Conservation (phyloP, 768 basidiomycete genomes). For the Naganishia kalamii region DNA sequence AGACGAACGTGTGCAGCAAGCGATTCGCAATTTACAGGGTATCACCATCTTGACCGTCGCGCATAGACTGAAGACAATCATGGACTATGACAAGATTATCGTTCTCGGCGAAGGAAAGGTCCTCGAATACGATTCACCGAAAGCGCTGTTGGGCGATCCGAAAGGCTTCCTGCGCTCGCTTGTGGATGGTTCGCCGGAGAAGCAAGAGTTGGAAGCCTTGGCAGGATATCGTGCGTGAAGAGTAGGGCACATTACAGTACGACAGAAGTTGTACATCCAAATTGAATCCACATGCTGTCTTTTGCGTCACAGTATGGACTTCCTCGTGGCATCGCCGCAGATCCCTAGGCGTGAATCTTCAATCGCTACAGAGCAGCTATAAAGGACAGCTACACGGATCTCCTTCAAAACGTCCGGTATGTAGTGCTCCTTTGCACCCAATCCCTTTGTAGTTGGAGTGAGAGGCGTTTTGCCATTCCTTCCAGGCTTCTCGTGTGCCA, state of each 20-base stretch:
- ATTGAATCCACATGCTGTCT: too few relatives aligned
- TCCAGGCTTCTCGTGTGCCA: background rate
- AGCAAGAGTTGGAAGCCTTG: constrained; percentile 11
- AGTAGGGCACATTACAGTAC: too few relatives aligned
- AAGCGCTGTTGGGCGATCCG: constrained; percentile 54
- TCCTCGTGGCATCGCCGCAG: too few relatives aligned
- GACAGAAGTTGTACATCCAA: too few relatives aligned
- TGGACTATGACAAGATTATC: constrained; percentile 60
- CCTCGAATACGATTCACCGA: constrained; percentile 69
- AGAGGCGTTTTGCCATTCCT: background rate
- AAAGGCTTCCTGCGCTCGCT: constrained; percentile 62
- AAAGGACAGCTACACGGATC: too few relatives aligned
- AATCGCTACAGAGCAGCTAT: too few relatives aligned
- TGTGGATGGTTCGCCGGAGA: constrained; percentile 30
- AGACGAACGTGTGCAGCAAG: constrained; percentile 56
- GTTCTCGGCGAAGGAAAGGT: constrained; percentile 63
- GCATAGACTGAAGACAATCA: constrained; percentile 55
- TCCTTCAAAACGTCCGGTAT: too few relatives aligned
- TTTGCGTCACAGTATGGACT: too few relatives aligned
- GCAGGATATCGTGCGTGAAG: background rate
- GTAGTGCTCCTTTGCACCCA: too few relatives aligned
- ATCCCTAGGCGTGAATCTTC: too few relatives aligned
- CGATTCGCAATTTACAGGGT: constrained; percentile 52
- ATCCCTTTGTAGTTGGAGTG: too few relatives aligned
- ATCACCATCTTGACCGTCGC: constrained; percentile 58